Evolutionary conservation across 2,329 filamentous ascomycete genomes (phyloP).

Genomic region (Talaromyces atroroseus): DNA sequence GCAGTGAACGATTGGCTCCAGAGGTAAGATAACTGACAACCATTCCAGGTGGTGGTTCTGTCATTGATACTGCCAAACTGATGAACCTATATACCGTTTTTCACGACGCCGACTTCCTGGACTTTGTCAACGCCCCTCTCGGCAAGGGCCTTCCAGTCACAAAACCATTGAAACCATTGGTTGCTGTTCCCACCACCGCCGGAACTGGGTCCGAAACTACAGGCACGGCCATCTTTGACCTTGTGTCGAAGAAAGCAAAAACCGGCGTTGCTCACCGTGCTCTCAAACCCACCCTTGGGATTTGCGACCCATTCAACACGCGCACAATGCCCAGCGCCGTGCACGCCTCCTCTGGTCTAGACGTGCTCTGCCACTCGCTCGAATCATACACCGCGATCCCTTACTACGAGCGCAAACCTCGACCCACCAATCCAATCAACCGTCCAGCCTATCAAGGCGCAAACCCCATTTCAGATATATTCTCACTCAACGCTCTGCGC

Average conservation of each 20-base stretch:
- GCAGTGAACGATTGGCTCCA: constrained; percentile 1
- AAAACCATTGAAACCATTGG: constrained; percentile 64
- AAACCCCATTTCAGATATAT: constrained; percentile 96
- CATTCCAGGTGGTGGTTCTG: constrained; percentile 64
- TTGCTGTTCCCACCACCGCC: constrained; percentile 80
- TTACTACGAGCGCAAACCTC: constrained; percentile 75
- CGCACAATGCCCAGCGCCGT: constrained; percentile 93
- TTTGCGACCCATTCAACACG: constrained; percentile 83
- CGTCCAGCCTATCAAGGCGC: constrained; percentile 94
- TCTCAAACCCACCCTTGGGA: constrained; percentile 89
- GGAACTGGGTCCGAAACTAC: constrained; percentile 92
- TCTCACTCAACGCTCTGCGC: constrained; percentile 78
- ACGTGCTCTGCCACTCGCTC: constrained; percentile 90
- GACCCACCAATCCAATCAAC: constrained; percentile 82
- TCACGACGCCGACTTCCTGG: constrained; percentile 87
- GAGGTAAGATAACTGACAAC: constrained; percentile 10
- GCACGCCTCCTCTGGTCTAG: constrained; percentile 83
- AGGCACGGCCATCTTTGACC: constrained; percentile 95
- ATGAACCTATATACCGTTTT: constrained; percentile 96
- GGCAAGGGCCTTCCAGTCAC: constrained; percentile 76
- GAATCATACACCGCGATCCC: constrained; percentile 98
- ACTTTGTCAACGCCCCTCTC: constrained; percentile 94
- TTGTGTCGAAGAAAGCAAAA: constrained; percentile 84
- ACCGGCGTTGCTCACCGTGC: constrained; percentile 94
- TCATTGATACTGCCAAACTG: constrained; percentile 96